phyloP scores from a whole-genome alignment of 2,329 filamentous ascomycete species.

The Aureobasidium melanogenum region DNA sequence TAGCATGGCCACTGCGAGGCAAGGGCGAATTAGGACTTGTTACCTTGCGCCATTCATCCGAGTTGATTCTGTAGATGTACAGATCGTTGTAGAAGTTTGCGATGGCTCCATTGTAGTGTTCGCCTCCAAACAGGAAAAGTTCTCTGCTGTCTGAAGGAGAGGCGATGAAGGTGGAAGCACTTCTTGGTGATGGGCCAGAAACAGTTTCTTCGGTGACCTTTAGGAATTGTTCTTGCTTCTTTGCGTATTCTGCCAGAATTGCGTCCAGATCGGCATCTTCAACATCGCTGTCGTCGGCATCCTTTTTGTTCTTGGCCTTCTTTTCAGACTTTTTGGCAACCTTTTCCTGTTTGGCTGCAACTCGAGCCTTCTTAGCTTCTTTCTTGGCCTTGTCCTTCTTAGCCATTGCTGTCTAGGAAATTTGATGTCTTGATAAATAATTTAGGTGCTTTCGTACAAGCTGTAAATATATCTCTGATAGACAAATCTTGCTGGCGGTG shows the following conservation, averaged over 20 bases:
- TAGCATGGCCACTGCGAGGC: conserved; percentile 86
- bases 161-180: conserved; percentile 73
- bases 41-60: conserved; percentile 83
- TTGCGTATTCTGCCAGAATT: conserved; percentile 86
- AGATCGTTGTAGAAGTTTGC: conserved; percentile 64
- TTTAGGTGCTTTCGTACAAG: background rate
- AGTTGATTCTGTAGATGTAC: conserved; percentile 64
- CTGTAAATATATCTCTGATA: background rate
- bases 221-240: conserved; percentile 83
- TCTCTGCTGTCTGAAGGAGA: conserved; percentile 82
- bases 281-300: conserved; percentile 70
- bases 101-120: conserved; percentile 87
- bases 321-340: conserved; percentile 70
- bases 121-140: conserved; percentile 84
- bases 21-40: conserved; percentile 87
- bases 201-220: conserved; percentile 79
- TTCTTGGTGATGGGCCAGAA: conserved; percentile 65
- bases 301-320: conserved; percentile 71
- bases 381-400: conserved; percentile 48
- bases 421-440: background rate
- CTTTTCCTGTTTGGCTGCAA: conserved; percentile 44
- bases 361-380: conserved; percentile 34
- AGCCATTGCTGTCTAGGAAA: background rate
- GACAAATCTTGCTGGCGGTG: conserved; percentile 4
- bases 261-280: conserved; percentile 91